Base-by-base conservation (phyloP, 257 asterid genomes). In the Solanum corneliomulleri region DNA sequence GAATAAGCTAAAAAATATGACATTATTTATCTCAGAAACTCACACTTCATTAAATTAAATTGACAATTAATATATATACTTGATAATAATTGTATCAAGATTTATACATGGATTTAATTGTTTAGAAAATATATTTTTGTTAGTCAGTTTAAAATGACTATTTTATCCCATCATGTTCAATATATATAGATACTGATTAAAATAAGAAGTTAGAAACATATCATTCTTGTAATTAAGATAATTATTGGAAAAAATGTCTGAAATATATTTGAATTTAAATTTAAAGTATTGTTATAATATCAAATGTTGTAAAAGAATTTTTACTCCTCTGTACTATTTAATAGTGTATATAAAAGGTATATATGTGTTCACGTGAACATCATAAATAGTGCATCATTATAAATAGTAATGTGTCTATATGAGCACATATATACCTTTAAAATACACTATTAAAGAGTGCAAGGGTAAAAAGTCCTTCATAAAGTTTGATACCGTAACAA, bases 221-320 rank as follows among this genome's bases (percentile, higher is more conserved):
- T 1, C 70, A 62, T 10, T 62, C 1, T n/a, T 11, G 5, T n/a
- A 62, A 62, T 62, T 7, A 62, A 62, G 7, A 62, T 23, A 11
- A 2, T 11, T 5, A 62, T 21, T 21, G 1, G 1, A 1, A 35
- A 35, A 35, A 35, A 35, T 35, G 39, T 35, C 7, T 35, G 0
- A 35, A 37, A 37, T 5, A 37, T 37, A 37, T 37, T 37, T 37
- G 1, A 37, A 5, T 1, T 37, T 37, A 1, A 0, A 5, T 37
- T 6, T 1, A 37, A 37, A 37, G 1, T 5, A 5, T 37, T 37
- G 7, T 37, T 37, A 37, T 5, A 6, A 1, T 37, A 37, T 37
- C 7, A 1, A 37, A 37, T 0, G 0, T 37, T 37, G 2, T 37
- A 37, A 37, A 37, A 37, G 7, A 37, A 5, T 0, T 37, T 1